phyloP scores from a whole-genome alignment of 768 basidiomycete genomes.

The Lactarius evosmus region DNA sequence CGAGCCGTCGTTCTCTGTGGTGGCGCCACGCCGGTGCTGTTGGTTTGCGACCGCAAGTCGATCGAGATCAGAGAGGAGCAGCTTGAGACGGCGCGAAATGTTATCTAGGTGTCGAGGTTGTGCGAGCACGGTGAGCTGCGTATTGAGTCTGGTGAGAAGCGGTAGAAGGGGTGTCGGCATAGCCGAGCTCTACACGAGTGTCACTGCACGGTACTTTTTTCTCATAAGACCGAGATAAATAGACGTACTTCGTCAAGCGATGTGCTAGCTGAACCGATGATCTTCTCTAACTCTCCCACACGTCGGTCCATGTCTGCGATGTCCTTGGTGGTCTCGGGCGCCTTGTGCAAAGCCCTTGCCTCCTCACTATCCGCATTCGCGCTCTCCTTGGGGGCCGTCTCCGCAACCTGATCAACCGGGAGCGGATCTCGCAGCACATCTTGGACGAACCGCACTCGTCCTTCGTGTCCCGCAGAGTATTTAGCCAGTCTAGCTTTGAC shows the following conservation, averaged over 20 bases:
- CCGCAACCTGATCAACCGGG: conserved; percentile 30
- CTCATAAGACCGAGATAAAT: not conserved
- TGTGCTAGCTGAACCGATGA: conserved; percentile 78
- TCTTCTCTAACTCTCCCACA: conserved; percentile 76
- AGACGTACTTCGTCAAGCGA: conserved; percentile 74
- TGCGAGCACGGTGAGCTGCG: conserved; percentile 82
- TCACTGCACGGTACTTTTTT: conserved; percentile 3
- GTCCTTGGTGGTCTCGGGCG: conserved; percentile 39
- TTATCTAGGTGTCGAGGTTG: conserved; percentile 96
- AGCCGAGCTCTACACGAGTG: conserved; percentile 52
- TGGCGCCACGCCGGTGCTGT: conserved; percentile 39
- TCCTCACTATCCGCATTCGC: conserved; percentile 19
- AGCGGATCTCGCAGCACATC: conserved; percentile 45
- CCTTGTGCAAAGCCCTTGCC: conserved; percentile 16
- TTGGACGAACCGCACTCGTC: conserved; percentile 59
- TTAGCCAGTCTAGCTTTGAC: conserved; percentile 66
- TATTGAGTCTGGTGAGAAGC: conserved; percentile 75
- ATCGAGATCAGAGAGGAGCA: conserved; percentile 90
- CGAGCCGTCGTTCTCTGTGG: conserved; percentile 12
- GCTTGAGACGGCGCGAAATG: conserved; percentile 88
- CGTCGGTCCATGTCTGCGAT: conserved; percentile 79
- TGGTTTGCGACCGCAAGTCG: conserved; percentile 51
- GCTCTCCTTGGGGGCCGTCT: conserved; percentile 23
- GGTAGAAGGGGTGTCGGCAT: conserved; percentile 81
- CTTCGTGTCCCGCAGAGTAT: conserved; percentile 62